A percentile compares a stretch with the other conserved stretches of the same genome.
Evolutionary conservation across 1,284 basidiomycete species (phyloP).

Genomic region (Cutaneotrichosporon spelunceum): DNA sequence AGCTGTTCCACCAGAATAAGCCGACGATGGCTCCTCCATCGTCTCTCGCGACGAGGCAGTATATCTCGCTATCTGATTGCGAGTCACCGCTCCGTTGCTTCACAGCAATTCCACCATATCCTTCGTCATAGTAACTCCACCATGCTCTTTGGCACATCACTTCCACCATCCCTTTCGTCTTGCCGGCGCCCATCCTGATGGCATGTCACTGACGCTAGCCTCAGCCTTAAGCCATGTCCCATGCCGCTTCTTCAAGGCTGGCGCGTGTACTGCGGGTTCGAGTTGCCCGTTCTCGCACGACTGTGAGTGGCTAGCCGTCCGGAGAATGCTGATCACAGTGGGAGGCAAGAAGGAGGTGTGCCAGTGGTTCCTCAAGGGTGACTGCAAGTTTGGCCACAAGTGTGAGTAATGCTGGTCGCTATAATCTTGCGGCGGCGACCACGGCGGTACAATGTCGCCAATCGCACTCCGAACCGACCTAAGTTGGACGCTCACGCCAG

Average conservation of each 20-base stretch:
- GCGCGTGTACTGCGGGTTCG: conserved; percentile 88
- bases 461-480: neutral
- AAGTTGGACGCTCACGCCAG: conserved; percentile 25
- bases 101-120: too few species aligned
- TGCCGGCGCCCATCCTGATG: neutral
- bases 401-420: conserved; percentile 54
- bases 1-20: too few species aligned
- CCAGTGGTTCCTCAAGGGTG: conserved; percentile 79
- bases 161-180: too few species aligned
- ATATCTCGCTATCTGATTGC: too few species aligned
- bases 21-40: too few species aligned
- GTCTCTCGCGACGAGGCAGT: too few species aligned
- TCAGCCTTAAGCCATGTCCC: conserved; percentile 80
- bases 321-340: conserved; percentile 50
- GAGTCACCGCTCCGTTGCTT: too few species aligned
- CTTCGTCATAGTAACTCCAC: too few species aligned
- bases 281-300: conserved; percentile 91
- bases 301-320: conserved; percentile 27
- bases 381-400: conserved; percentile 97
- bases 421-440: neutral
- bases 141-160: too few species aligned
- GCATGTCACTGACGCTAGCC: neutral
- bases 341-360: conserved; percentile 86
- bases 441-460: neutral
- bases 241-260: conserved; percentile 95